Percentiles rank a stretch among this genome's conserved stretches.
Evolutionary conservation across 164 flowering plant genomes (phyloP).

Genomic region (Piper betle): DNA sequence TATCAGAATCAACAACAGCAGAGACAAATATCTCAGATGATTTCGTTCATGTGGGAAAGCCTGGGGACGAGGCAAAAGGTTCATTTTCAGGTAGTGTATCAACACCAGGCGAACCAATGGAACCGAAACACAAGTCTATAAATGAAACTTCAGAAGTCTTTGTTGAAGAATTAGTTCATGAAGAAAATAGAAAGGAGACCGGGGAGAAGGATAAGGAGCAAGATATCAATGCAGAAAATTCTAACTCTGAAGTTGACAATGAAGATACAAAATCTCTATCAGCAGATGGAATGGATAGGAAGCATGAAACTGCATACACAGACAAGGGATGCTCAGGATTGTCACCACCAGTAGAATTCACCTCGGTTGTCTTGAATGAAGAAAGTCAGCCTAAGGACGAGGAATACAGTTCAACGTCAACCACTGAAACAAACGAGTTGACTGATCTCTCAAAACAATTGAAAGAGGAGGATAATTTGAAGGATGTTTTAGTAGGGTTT

Average conservation of each 20-base stretch:
- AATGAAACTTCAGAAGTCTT: not conserved
- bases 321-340: not conserved
- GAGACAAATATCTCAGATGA: conserved; percentile 6
- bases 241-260: not conserved
- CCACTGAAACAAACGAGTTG: not conserved
- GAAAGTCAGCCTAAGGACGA: not conserved
- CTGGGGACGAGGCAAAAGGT: not conserved
- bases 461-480: not conserved
- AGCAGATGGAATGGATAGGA: conserved; percentile 10
- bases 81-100: conserved; percentile 15
- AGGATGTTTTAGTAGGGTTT: not conserved
- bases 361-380: not conserved
- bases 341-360: conserved; percentile 4
- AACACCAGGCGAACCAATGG: not conserved
- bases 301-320: conserved; percentile 9
- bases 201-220: not conserved
- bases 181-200: not conserved
- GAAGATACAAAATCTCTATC: conserved; percentile 1
- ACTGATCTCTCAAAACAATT: not conserved
- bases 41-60: conserved; percentile 10
- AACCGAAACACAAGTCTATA: not conserved
- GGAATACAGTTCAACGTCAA: not conserved
- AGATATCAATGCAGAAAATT: not conserved
- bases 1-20: conserved; percentile 1
- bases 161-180: not conserved